These are phyloP conservation scores for Arabidopsis arenosa DNA, from an alignment of 345 rosid genomes.

Conservation along the genomic window DNA sequence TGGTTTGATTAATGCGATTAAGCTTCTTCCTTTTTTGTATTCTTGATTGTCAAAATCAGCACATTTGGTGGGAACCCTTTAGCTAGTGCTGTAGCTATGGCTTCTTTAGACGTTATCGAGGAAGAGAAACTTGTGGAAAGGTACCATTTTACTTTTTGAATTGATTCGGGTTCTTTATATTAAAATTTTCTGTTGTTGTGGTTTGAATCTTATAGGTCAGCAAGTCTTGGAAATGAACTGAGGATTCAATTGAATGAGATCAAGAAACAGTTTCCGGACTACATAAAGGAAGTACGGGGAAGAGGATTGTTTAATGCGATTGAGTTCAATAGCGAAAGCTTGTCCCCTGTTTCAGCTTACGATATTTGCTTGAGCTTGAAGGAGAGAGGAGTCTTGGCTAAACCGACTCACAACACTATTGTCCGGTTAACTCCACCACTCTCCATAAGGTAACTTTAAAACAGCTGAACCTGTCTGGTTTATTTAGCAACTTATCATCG, in stretches of 20 bases:
- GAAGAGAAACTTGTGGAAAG: slow-evolving; percentile 82
- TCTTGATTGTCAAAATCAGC: slow-evolving; percentile 46
- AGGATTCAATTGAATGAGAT: slow-evolving; percentile 59
- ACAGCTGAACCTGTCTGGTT: slow-evolving; percentile 24
- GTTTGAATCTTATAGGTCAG: slow-evolving; percentile 55
- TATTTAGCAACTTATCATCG: not conserved
- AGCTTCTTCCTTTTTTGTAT: slow-evolving; percentile 7
- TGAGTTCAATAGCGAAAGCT: slow-evolving; percentile 63
- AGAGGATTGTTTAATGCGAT: slow-evolving; percentile 92
- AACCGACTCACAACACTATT: slow-evolving; percentile 88
- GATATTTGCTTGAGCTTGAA: slow-evolving; percentile 91
- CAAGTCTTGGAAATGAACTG: slow-evolving; percentile 65
- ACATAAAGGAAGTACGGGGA: slow-evolving; percentile 90
- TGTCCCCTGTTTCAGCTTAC: slow-evolving; percentile 81
- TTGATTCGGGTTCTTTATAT: slow-evolving; percentile 11
- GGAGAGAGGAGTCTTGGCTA: slow-evolving; percentile 90
- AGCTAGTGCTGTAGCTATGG: slow-evolving; percentile 94
- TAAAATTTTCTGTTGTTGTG: not conserved
- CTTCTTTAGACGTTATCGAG: slow-evolving; percentile 77
- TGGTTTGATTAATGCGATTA: slow-evolving; percentile 1
- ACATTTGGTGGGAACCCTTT: slow-evolving; percentile 97
- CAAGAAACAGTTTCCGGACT: slow-evolving; percentile 66
- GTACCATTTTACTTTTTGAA: slow-evolving; percentile 39
- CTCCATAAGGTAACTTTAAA: slow-evolving; percentile 65
- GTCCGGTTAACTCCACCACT: slow-evolving; percentile 97